Evolutionary conservation across 371 early-diverging fungal genomes (phyloP), one percentile per base, ranked within the genome.

Genomic region (Mortierella sp.): DNA sequence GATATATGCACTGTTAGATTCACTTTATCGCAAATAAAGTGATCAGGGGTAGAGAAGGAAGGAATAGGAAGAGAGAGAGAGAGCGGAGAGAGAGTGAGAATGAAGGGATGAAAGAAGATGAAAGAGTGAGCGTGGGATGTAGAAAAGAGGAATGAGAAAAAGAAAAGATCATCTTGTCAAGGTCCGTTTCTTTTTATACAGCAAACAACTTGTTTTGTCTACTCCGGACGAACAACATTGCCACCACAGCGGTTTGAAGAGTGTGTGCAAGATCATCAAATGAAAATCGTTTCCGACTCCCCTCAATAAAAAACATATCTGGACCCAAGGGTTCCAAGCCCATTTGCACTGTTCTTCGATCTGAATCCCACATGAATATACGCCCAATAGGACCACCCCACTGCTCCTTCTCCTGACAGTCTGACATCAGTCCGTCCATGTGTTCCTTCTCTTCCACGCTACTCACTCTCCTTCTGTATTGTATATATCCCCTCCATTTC

Each of bases 251-350:
- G 1, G 35, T 60, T 2, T 65, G 38, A 21, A 18, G 7, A 18
- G 12, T 29, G 63, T 16, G 18, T 29, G 29, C 18, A 5, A 65
- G 65, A 65, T 65, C 65, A 65, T 65, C 65, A 65, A 65, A 65
- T 65, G 65, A 65, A 65, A 65, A 65, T 65, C 65, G 65, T 65
- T 65, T 65, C 65, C 65, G 65, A 65, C 65, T 65, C 38, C 24
- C 38, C 29, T 32, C 32, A 35, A 35, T 8, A 65, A 65, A 41
- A 65, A 56, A n/a, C 56, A 56, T 41, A 41, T 7, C 41, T 41
- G 41, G 7, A 41, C 6, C 6, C 41, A 41, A 6, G 4, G 11
- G n/a, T 11, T 51, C 51, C 51, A 51, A 51, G 51, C 51, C 51
- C 51, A 51, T 18, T 41, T 6, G 55, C 7, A 5, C n/a, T 55